Conservation (phyloP, 139 green algal species). For the Zygnema circumcarinatum region DNA sequence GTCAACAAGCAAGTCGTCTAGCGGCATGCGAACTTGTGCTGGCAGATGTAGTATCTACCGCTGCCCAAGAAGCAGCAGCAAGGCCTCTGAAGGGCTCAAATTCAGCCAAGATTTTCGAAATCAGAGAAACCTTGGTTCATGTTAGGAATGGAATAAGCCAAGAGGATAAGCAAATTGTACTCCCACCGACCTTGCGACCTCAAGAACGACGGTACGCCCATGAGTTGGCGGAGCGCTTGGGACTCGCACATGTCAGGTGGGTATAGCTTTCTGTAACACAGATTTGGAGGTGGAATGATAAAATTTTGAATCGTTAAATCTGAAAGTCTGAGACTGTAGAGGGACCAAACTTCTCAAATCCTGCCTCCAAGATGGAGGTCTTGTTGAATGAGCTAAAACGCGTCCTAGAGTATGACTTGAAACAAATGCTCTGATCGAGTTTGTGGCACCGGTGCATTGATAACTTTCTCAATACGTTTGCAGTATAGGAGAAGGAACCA, state of each 20-base stretch:
- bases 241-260: not conserved
- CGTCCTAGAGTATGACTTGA: not conserved
- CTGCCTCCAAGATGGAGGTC: not conserved
- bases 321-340: not conserved
- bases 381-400: not conserved
- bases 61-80: not conserved
- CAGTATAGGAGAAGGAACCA: not conserved
- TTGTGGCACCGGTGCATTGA: not conserved
- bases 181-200: not conserved
- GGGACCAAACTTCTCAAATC: slow-evolving; percentile 3
- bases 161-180: not conserved
- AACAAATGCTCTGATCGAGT: not conserved
- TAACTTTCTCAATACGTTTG: not conserved
- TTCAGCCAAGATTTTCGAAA: not conserved
- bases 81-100: not conserved
- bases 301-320: not conserved
- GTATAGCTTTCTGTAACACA: not conserved
- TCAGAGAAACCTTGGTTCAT: not conserved
- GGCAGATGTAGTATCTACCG: not conserved
- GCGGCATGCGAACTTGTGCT: not conserved
- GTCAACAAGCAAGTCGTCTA: too few species aligned
- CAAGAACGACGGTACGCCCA: not conserved
- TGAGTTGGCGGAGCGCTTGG: slow-evolving; percentile 4
- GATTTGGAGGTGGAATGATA: not conserved
- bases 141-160: not conserved